Conservation (phyloP, 441 rosid genomes). For the Mallotus japonicus region DNA sequence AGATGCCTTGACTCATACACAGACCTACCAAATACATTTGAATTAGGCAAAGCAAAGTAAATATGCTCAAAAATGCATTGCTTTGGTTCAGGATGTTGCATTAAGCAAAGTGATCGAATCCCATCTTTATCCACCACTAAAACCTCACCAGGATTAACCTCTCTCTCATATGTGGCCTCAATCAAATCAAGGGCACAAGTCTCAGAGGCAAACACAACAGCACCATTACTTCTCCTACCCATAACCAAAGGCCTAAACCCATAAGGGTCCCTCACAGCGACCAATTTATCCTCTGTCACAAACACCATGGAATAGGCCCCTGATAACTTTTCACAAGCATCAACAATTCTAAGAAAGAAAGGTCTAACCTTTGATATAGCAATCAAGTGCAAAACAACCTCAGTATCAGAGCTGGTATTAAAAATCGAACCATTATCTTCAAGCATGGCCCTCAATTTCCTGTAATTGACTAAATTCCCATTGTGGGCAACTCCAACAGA, state of each 20-base stretch:
- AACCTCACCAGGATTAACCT: slow-evolving; percentile 80
- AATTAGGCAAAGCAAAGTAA: slow-evolving; percentile 75
- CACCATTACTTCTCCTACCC: slow-evolving; percentile 89
- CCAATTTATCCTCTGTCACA: slow-evolving; percentile 78
- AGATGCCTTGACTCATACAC: slow-evolving; percentile 63
- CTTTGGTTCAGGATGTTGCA: slow-evolving; percentile 66
- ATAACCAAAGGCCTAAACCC: slow-evolving; percentile 89
- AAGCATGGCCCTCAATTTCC: slow-evolving; percentile 49
- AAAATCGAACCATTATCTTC: slow-evolving; percentile 81
- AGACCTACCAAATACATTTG: slow-evolving; percentile 71
- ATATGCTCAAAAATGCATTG: slow-evolving; percentile 87
- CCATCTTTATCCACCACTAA: slow-evolving; percentile 70
- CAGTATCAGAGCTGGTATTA: slow-evolving; percentile 78
- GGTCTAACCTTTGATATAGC: slow-evolving; percentile 80
- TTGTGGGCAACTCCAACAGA: slow-evolving; percentile 87
- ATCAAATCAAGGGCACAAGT: slow-evolving; percentile 87
- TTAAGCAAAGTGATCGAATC: slow-evolving; percentile 57
- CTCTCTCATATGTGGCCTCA: slow-evolving; percentile 78
- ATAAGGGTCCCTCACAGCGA: slow-evolving; percentile 80
- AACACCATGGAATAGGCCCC: slow-evolving; percentile 96
- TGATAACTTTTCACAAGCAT: slow-evolving; percentile 69
- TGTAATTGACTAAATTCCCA: slow-evolving; percentile 76
- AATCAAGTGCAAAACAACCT: slow-evolving; percentile 82
- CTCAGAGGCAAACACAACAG: slow-evolving; percentile 82
- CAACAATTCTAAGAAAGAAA: slow-evolving; percentile 66